Evolutionary conservation across 2,329 filamentous ascomycete species (phyloP).

Genomic region (Neurospora sp.): DNA sequence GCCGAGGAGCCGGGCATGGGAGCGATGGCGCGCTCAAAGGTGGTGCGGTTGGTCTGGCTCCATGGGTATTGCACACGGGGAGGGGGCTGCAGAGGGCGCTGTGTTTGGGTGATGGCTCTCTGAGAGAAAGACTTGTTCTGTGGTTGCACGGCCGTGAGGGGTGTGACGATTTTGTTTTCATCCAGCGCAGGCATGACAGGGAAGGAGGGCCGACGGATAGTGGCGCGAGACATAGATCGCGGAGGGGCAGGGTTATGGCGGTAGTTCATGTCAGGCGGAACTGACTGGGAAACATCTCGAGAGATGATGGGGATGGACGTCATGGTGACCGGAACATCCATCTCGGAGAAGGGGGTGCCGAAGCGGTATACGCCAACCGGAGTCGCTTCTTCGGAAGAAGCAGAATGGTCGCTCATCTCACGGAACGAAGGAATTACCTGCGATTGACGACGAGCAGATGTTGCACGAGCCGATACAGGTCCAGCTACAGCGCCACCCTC

Average conservation of each 20-base stretch:
- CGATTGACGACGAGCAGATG: conserved; percentile 6
- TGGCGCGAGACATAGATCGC: conserved; percentile 45
- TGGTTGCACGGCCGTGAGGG: conserved; percentile 14
- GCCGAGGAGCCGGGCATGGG: conserved; percentile 20
- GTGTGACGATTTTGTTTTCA: conserved; percentile 41
- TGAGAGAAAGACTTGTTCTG: conserved; percentile 28
- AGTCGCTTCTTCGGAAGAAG: conserved; percentile 40
- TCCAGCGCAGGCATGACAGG: conserved; percentile 58
- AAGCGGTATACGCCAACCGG: conserved; percentile 60
- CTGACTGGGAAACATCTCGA: conserved; percentile 77
- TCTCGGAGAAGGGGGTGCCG: conserved; percentile 81
- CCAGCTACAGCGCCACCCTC: conserved; percentile 21
- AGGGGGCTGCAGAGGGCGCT: conserved; percentile 39
- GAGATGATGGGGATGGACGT: conserved; percentile 62
- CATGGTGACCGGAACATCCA: conserved; percentile 76
- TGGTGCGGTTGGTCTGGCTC: conserved; percentile 37
- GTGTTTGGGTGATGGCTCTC: conserved; percentile 24
- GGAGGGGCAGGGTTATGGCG: conserved; percentile 32
- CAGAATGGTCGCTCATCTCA: conserved; percentile 14
- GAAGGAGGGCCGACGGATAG: conserved; percentile 57
- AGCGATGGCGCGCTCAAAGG: conserved; percentile 36
- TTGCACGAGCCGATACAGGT: conserved; percentile 13
- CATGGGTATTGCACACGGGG: conserved; percentile 48
- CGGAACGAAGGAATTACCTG: conserved; percentile 18
- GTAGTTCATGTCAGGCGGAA: conserved; percentile 89